phyloP scores from a whole-genome alignment of 2,329 filamentous ascomycete genomes.

The Emericellopsis cladophorae region DNA sequence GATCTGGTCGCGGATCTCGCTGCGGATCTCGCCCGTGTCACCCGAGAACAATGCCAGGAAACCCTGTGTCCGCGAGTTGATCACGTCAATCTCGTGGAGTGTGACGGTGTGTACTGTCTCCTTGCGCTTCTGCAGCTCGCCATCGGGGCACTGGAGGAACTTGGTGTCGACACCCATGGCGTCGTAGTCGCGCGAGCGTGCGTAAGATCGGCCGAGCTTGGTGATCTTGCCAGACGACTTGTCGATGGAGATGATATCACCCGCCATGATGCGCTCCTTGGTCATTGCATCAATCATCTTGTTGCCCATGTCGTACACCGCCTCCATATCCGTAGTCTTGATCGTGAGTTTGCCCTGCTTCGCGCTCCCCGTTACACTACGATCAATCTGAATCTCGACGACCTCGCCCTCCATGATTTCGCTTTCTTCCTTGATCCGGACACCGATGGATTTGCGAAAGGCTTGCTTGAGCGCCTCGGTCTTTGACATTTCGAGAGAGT shows the following conservation, averaged over 20 bases:
- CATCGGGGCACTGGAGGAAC: slow-evolving; percentile 94
- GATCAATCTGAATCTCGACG: slow-evolving; percentile 95
- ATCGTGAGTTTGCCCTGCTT: slow-evolving; percentile 99
- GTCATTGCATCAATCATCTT: slow-evolving; percentile 99
- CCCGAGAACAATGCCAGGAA: slow-evolving; percentile 96
- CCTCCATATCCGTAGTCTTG: slow-evolving; percentile 99
- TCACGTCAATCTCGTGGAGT: slow-evolving; percentile 96
- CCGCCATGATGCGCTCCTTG: slow-evolving; percentile 97
- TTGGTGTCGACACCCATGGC: slow-evolving; percentile 98
- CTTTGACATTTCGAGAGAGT: slow-evolving; percentile 98
- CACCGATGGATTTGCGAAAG: slow-evolving; percentile 97
- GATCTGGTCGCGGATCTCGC: slow-evolving; percentile 96
- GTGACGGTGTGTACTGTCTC: slow-evolving; percentile 96
- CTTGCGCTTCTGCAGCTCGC: slow-evolving; percentile 92
- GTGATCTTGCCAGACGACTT: slow-evolving; percentile 98
- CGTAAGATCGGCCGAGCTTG: slow-evolving; percentile 89
- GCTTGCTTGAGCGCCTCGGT: slow-evolving; percentile 96
- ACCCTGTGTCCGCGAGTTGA: slow-evolving; percentile 97
- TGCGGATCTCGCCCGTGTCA: slow-evolving; percentile 94
- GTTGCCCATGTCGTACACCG: slow-evolving; percentile 97
- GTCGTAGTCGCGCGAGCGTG: slow-evolving; percentile 92
- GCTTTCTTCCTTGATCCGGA: slow-evolving; percentile 96
- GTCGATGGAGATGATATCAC: slow-evolving; percentile 96
- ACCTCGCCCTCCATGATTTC: slow-evolving; percentile 99
- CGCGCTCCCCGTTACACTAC: slow-evolving; percentile 88